Conservation (phyloP, 495 filamentous ascomycete genomes). For the Echria macrotheca region DNA sequence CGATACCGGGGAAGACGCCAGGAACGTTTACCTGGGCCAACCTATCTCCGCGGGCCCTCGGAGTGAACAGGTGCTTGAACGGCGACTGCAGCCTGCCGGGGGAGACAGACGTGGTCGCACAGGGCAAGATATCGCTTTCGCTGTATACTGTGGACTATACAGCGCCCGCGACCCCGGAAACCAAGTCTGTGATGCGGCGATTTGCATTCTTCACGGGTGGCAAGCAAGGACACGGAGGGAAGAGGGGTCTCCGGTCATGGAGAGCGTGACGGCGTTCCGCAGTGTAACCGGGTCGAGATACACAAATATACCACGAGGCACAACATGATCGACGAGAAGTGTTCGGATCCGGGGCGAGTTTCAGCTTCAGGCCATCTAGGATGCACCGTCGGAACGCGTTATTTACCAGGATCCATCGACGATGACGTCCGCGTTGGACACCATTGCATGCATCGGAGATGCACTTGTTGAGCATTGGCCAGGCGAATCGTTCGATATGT, state of each 20-base stretch:
- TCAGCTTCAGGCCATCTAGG: too few species aligned
- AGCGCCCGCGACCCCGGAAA: not conserved
- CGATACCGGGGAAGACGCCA: not conserved
- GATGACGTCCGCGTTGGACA: too few species aligned
- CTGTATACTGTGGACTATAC: slow-evolving; percentile 7
- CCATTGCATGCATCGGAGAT: too few species aligned
- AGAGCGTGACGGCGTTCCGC: not conserved
- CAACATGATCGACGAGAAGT: too few species aligned
- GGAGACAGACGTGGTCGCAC: slow-evolving; percentile 1
- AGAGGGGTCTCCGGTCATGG: not conserved
- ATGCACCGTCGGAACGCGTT: too few species aligned
- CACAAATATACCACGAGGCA: too few species aligned
- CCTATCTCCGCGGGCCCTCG: not conserved
- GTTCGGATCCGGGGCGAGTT: too few species aligned
- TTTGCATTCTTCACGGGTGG: not conserved
- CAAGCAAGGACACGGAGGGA: not conserved
- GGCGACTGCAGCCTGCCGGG: slow-evolving; percentile 3
- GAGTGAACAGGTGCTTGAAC: slow-evolving; percentile 3
- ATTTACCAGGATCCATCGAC: too few species aligned
- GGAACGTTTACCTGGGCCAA: slow-evolving; percentile 8
- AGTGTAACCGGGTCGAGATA: too few species aligned
- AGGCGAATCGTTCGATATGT: too few species aligned
- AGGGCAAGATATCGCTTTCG: not conserved
- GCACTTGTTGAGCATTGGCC: too few species aligned
- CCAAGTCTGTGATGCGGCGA: not conserved